Percentiles rank a stretch among this genome's conserved stretches.
phyloP scores from a whole-genome alignment of 495 filamentous ascomycete genomes.

The Thozetella sp. region DNA sequence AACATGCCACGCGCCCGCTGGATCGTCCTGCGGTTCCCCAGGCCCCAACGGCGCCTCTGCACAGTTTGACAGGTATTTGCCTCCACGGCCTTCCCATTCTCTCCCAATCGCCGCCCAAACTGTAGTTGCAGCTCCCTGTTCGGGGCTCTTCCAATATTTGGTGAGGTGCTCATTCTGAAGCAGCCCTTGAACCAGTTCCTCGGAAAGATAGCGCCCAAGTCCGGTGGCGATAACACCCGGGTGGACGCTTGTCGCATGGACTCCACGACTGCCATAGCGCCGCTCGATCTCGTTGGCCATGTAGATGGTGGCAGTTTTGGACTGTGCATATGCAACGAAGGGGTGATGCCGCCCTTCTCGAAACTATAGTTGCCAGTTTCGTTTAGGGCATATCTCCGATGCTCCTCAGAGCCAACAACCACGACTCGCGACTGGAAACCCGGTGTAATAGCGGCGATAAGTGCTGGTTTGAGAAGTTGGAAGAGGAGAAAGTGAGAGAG shows the following conservation, averaged over 20 bases:
- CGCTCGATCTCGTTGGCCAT: constrained; percentile 23
- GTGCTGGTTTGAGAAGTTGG: constrained; percentile 40
- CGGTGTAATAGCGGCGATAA: constrained; percentile 34
- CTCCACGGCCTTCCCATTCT: constrained; percentile 38
- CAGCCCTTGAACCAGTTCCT: background rate
- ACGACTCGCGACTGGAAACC: constrained; percentile 31
- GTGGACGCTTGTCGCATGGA: constrained; percentile 14
- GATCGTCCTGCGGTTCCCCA: background rate
- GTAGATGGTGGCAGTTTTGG: constrained; percentile 52
- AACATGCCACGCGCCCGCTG: background rate
- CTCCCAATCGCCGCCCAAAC: constrained; percentile 44
- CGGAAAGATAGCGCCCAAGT: constrained; percentile 12
- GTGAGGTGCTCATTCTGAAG: constrained; percentile 10
- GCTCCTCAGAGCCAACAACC: constrained; percentile 29
- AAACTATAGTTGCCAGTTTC: constrained; percentile 46
- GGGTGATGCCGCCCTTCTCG: constrained; percentile 17
- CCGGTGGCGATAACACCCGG: constrained; percentile 21
- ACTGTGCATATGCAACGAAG: constrained; percentile 42
- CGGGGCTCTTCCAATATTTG: constrained; percentile 35
- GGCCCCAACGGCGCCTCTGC: background rate
- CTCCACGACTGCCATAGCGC: constrained; percentile 11
- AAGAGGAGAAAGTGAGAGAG: constrained; percentile 53
- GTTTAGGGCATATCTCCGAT: constrained; percentile 36
- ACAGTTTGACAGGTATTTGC: constrained; percentile 36
- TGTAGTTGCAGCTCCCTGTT: constrained; percentile 52